A percentile compares a stretch with the other conserved stretches of the same genome.
phyloP scores from a whole-genome alignment of 257 asterid species.

The Nemophila menziesii region DNA sequence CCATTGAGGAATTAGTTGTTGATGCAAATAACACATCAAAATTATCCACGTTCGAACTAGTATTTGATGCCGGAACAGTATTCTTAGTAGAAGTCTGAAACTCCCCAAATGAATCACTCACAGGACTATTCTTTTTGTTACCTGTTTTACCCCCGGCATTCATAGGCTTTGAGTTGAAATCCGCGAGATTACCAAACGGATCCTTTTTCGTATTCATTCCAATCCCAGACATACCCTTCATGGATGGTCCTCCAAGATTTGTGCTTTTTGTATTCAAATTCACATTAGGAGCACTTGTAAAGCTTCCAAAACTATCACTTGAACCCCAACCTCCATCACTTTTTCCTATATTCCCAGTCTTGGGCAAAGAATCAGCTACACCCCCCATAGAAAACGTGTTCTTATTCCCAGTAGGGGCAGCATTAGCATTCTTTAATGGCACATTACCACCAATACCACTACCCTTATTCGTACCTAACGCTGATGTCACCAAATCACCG shows the following conservation, averaged over 20 bases:
- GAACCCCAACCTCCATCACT: slow-evolving; percentile 32
- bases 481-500: slow-evolving; percentile 71
- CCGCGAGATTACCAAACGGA: slow-evolving; percentile 72
- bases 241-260: slow-evolving; percentile 39
- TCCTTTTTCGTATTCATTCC: slow-evolving; percentile 48
- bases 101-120: slow-evolving; percentile 41
- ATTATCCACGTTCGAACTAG: slow-evolving; percentile 25
- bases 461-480: slow-evolving; percentile 53
- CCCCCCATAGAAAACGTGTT: slow-evolving; percentile 49
- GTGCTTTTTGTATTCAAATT: slow-evolving; percentile 24
- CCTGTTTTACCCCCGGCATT: slow-evolving; percentile 32
- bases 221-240: slow-evolving; percentile 47
- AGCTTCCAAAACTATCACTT: slow-evolving; percentile 17
- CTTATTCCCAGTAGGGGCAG: slow-evolving; percentile 29
- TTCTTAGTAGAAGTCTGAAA: slow-evolving; percentile 46
- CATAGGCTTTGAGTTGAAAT: slow-evolving; percentile 47
- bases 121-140: slow-evolving; percentile 24
- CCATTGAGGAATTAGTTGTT: slow-evolving; percentile 14
- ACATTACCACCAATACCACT: slow-evolving; percentile 32
- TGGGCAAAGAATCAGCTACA: slow-evolving; percentile 65
- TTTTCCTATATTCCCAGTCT: slow-evolving; percentile 24
- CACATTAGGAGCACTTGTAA: slow-evolving; percentile 24
- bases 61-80: slow-evolving; percentile 17
- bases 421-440: slow-evolving; percentile 50
- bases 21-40: slow-evolving; percentile 46